These are phyloP conservation scores for Floccularia luteovirens DNA, from an alignment of 768 basidiomycete genomes.

Conservation along the genomic window DNA sequence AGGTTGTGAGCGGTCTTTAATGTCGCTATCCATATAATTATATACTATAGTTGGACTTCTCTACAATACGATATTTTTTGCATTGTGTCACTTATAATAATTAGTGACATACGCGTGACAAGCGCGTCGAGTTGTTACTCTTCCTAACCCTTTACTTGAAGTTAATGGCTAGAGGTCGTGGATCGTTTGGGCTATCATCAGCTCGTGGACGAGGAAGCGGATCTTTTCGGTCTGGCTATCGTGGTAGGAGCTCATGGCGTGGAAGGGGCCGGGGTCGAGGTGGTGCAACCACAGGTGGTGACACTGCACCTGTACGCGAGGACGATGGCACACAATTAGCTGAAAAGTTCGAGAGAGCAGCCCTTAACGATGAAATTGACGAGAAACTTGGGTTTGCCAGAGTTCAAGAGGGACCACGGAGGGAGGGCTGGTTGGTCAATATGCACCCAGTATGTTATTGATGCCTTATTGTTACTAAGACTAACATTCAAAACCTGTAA, in stretches of 20 bases:
- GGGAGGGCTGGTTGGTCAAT: constrained; percentile 93
- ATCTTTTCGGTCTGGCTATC: constrained; percentile 38
- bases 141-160: too few species aligned
- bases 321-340: constrained; percentile 87
- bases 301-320: constrained; percentile 59
- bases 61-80: too few species aligned
- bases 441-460: constrained; percentile 84
- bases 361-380: constrained; percentile 79
- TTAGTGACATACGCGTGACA: too few species aligned
- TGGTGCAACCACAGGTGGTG: constrained; percentile 29
- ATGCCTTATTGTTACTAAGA: neutral
- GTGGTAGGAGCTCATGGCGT: constrained; percentile 41
- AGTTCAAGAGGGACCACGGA: constrained; percentile 68
- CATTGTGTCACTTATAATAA: too few species aligned
- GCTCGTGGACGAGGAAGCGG: constrained; percentile 36
- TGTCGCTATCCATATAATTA: too few species aligned
- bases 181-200: constrained; percentile 51
- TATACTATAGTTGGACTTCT: too few species aligned
- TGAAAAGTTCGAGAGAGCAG: constrained; percentile 79
- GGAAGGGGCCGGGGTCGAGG: constrained; percentile 51
- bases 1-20: too few species aligned
- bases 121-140: too few species aligned
- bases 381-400: constrained; percentile 86
- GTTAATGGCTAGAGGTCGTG: constrained; percentile 51
- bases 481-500: constrained; percentile 1